These are phyloP conservation scores for Podila clonocystis DNA, from an alignment of 192 early-diverging fungal genomes.

Conservation along the genomic window DNA sequence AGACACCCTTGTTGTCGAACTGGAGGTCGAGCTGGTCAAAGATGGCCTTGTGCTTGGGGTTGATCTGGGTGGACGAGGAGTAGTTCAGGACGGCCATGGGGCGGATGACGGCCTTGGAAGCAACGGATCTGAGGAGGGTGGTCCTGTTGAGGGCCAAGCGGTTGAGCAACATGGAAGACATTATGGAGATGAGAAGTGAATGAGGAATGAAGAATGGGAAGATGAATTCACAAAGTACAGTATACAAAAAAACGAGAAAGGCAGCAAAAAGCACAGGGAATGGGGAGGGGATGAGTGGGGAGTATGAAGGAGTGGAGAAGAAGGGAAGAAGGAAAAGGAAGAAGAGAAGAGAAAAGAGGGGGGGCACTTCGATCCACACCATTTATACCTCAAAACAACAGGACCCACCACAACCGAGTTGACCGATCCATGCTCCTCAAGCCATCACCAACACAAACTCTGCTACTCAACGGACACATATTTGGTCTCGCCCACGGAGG, in stretches of 20 bases:
- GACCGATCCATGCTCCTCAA: no score
- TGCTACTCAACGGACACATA: no score
- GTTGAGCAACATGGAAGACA: slow-evolving; percentile 38
- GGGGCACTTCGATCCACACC: no score
- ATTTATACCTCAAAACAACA: no score
- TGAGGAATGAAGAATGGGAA: background rate
- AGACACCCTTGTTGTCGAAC: slow-evolving; percentile 80
- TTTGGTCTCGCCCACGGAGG: no score
- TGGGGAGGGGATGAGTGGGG: background rate
- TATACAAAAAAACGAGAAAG: background rate
- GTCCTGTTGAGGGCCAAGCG: slow-evolving; percentile 35
- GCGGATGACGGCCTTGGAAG: slow-evolving; percentile 33
- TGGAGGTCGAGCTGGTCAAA: slow-evolving; percentile 70
- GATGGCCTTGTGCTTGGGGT: slow-evolving; percentile 55
- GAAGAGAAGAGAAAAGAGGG: background rate
- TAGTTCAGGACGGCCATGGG: slow-evolving; percentile 52
- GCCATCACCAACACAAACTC: no score
- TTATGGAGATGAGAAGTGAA: slow-evolving; percentile 13
- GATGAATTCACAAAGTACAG: background rate
- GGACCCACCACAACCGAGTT: no score
- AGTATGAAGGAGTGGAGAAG: background rate
- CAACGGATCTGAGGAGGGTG: slow-evolving; percentile 29
- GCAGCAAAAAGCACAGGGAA: background rate
- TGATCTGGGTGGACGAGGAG: slow-evolving; percentile 33
- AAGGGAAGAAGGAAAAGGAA: background rate